Conservation (phyloP, 2,329 filamentous ascomycete species). For the Cadophora luteo-olivacea region DNA sequence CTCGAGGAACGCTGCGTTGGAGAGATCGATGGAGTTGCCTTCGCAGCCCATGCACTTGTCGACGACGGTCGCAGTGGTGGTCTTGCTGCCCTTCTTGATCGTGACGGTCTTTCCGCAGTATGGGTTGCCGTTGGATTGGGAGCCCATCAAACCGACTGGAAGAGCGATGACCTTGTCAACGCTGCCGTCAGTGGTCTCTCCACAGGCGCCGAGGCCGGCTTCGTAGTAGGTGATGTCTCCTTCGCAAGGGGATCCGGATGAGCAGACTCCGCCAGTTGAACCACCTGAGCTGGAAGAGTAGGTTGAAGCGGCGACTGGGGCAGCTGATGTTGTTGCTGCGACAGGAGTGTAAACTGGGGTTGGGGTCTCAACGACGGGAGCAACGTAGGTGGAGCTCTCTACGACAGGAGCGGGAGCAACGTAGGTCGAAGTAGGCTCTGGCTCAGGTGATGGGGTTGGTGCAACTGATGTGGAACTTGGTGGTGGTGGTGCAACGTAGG, state of each 20-base stretch:
- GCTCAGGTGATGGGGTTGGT: constrained; percentile 19
- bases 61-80: constrained; percentile 62
- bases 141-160: constrained; percentile 67
- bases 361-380: constrained; percentile 35
- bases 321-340: constrained; percentile 26
- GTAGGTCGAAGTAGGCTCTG: constrained; percentile 23
- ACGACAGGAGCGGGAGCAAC: constrained; percentile 27
- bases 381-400: constrained; percentile 37
- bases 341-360: constrained; percentile 24
- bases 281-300: constrained; percentile 35
- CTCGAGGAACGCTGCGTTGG: constrained; percentile 59
- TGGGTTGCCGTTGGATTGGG: constrained; percentile 68
- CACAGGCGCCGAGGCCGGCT: constrained; percentile 73
- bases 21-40: constrained; percentile 63
- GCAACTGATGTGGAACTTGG: constrained; percentile 4
- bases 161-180: constrained; percentile 72
- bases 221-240: constrained; percentile 80
- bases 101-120: constrained; percentile 74
- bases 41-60: constrained; percentile 81
- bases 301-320: constrained; percentile 26
- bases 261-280: constrained; percentile 39
- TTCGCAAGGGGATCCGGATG: constrained; percentile 48
- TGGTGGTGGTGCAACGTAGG: constrained; percentile 28
- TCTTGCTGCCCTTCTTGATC: constrained; percentile 67
- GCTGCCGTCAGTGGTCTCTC: constrained; percentile 62